Evolutionary conservation across 148 eudicot genomes (phyloP), one percentile per base, ranked within the genome.

Genomic region (Silene latifolia): DNA sequence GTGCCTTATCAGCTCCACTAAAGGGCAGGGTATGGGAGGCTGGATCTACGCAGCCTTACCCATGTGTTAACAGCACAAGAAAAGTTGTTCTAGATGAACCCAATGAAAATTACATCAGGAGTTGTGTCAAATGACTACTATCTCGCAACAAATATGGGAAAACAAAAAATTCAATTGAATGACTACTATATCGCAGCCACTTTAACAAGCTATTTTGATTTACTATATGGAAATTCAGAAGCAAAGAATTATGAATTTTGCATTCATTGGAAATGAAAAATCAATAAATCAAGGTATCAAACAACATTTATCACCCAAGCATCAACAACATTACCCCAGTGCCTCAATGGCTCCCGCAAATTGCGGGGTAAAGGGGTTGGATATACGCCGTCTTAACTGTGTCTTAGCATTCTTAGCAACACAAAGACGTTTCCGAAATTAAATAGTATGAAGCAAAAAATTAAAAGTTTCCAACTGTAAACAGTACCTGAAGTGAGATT

Each of bases 401-500:
- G 35, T 27, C 29, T 27, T 27, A 27, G 29, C 29, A 27, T 27
- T 27, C 29, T 27, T 27, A 27, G 29, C 29, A 27, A 27, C 39
- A 35, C 39, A 35, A 35, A 35, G 39, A 35, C 39, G 6, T 39
- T 39, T 39, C 44, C 8, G 44, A 39, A 32, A 47, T 13, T 12
- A 51, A 51, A 51, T 12, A 32, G 35, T 32, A 51, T 51, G 56
- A 51, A 51, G 17, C 56, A 51, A 51, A 67, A 67, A 7, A 32
- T 4, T 18, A 72, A 75, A 73, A 74, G 74, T 21, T 47, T 9
- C 9, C 63, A 65, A 66, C 53, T 21, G 66, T 61, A 9, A 56
- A 19, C n/a, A 71, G 68, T 63, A 85, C 85, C 88, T 82, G 82
- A 60, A 75, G 80, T 54, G 10, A 74, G 82, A 69, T 85, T 82